Evolutionary conservation across 1,139 yeast genomes (phyloP).

Genomic region (Debaryomyces nepalensis): DNA sequence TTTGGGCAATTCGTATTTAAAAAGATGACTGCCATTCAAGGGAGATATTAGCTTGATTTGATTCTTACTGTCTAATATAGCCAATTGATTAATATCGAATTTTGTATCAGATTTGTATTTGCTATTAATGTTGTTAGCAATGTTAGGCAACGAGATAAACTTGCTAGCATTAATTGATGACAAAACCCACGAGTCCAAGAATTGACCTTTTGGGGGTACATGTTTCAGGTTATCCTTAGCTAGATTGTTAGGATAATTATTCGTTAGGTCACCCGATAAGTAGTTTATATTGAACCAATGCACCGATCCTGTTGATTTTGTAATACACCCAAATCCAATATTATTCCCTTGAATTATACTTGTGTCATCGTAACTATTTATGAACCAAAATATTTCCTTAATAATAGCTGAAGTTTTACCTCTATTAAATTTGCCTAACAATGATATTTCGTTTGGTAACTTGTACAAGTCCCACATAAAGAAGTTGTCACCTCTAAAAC

Average conservation of each 20-base stretch:
- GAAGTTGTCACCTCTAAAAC: constrained; percentile 63
- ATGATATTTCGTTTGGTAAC: constrained; percentile 53
- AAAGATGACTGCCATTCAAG: constrained; percentile 46
- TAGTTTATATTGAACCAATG: constrained; percentile 63
- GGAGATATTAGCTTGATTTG: constrained; percentile 48
- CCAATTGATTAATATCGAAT: constrained; percentile 36
- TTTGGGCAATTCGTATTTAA: constrained; percentile 51
- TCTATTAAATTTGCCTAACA: constrained; percentile 62
- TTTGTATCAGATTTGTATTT: constrained; percentile 13
- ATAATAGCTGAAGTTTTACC: constrained; percentile 68
- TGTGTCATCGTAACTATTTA: constrained; percentile 26
- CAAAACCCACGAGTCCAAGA: constrained; percentile 46
- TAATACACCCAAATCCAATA: constrained; percentile 59
- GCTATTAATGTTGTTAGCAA: constrained; percentile 22
- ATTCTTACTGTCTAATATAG: constrained; percentile 39
- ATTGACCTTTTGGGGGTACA: constrained; percentile 21
- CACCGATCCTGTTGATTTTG: constrained; percentile 60
- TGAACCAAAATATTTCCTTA: constrained; percentile 58
- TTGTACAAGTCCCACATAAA: constrained; percentile 68
- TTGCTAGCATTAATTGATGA: constrained; percentile 39
- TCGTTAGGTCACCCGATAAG: constrained; percentile 37
- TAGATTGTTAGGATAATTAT: constrained; percentile 32
- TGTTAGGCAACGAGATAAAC: constrained; percentile 37
- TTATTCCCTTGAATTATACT: constrained; percentile 31
- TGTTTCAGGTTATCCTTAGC: constrained; percentile 18